Evolutionary conservation across 768 basidiomycete species (phyloP).

Genomic region (Tulasnella sp.): DNA sequence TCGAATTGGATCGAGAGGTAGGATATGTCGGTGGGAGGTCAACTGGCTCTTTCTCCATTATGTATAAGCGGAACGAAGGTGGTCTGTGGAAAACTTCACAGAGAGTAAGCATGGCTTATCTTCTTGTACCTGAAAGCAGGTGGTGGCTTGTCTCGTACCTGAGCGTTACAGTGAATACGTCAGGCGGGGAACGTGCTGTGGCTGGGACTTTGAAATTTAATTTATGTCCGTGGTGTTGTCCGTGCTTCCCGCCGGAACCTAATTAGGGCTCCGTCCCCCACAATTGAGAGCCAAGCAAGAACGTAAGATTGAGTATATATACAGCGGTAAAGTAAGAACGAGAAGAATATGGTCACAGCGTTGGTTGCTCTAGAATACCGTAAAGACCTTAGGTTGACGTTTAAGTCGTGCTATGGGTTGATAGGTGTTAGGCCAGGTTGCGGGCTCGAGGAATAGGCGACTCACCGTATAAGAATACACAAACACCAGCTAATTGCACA

Average conservation of each 20-base stretch:
- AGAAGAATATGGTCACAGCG: too few species aligned
- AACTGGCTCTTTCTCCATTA: neutral
- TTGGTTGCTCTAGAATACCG: constrained; percentile 5
- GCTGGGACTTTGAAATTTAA: too few species aligned
- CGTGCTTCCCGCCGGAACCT: too few species aligned
- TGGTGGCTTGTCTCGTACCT: too few species aligned
- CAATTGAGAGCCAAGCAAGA: neutral
- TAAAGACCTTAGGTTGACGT: constrained; percentile 30
- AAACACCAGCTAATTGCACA: constrained; percentile 43
- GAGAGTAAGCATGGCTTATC: too few species aligned
- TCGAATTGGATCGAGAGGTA: neutral
- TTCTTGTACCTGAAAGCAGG: too few species aligned
- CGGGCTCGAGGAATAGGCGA: neutral
- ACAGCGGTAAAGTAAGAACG: neutral
- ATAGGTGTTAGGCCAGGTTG: neutral
- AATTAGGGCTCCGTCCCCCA: too few species aligned
- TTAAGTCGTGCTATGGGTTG: constrained; percentile 32
- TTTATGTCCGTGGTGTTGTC: too few species aligned
- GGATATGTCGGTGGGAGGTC: neutral
- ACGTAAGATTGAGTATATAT: neutral
- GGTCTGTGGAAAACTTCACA: too few species aligned
- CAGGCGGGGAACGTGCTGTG: too few species aligned
- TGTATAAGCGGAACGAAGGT: neutral
- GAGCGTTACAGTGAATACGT: too few species aligned
- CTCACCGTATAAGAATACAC: constrained; percentile 44